Percentiles rank a stretch among this genome's conserved stretches.
Evolutionary conservation across 1,284 basidiomycete genomes (phyloP).

Genomic region (Cutaneotrichosporon sp.): DNA sequence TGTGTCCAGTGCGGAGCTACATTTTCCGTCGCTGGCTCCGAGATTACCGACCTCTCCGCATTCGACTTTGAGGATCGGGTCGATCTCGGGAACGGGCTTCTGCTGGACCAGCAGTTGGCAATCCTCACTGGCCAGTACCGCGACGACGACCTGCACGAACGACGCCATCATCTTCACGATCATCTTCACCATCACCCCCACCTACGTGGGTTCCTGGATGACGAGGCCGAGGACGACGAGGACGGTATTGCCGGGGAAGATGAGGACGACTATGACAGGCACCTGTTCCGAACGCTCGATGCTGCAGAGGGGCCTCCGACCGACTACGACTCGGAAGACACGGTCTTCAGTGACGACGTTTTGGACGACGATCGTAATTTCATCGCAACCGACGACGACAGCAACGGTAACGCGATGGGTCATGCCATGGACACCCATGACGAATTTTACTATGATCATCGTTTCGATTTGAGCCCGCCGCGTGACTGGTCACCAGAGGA

Average conservation of each 20-base stretch:
- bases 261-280: conserved; percentile 2
- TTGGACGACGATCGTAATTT: conserved; percentile 2
- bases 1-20: conserved; percentile 38
- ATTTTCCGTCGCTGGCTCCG: conserved; percentile 34
- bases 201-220: neutral
- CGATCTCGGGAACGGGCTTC: neutral
- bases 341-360: conserved; percentile 15
- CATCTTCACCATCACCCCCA: neutral
- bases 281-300: conserved; percentile 6
- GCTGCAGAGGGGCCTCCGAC: conserved; percentile 13
- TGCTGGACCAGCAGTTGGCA: neutral
- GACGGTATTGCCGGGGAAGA: neutral
- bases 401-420: neutral
- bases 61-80: neutral
- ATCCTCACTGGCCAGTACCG: conserved; percentile 1
- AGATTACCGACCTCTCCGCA: conserved; percentile 9
- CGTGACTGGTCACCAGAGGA: too few relatives aligned
- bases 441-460: neutral
- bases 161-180: neutral
- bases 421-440: too few relatives aligned
- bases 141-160: conserved; percentile 4
- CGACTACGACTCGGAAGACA: conserved; percentile 1
- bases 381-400: conserved; percentile 5
- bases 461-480: too few relatives aligned
- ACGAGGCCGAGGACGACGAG: conserved; percentile 11